Conservation (phyloP, 139 green algal species). For the Chlorella vulgaris region DNA sequence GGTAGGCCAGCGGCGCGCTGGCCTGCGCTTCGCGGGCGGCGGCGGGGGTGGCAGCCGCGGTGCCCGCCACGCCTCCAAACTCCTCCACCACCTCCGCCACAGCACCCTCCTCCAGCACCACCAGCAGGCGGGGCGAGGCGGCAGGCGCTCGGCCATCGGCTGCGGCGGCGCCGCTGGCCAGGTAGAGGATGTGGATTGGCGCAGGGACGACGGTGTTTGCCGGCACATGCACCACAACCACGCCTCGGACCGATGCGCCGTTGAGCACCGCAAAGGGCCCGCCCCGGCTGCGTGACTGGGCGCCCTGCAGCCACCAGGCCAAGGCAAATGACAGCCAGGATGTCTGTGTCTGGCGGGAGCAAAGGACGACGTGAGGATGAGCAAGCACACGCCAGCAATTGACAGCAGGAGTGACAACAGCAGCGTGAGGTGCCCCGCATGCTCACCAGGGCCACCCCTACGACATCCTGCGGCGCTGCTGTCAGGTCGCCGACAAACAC, state of each 20-base stretch:
- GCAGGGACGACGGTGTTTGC: constrained; percentile 39
- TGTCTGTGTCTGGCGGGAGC: too few relatives aligned
- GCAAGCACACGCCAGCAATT: too few relatives aligned
- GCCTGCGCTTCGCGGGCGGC: background rate
- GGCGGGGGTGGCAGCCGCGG: background rate
- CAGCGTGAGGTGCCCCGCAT: background rate
- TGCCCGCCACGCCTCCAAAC: constrained; percentile 40
- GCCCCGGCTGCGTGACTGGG: constrained; percentile 56
- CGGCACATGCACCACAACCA: constrained; percentile 66
- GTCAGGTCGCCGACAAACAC: constrained; percentile 67
- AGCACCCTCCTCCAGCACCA: constrained; percentile 57
- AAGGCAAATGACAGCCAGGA: too few relatives aligned
- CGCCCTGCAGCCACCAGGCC: constrained; percentile 46
- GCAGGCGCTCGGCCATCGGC: background rate
- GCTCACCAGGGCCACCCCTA: constrained; percentile 30
- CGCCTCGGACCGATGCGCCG: constrained; percentile 64
- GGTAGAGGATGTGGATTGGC: constrained; percentile 77
- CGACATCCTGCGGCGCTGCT: constrained; percentile 56
- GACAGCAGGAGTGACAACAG: too few relatives aligned
- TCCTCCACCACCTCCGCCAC: constrained; percentile 81
- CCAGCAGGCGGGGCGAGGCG: constrained; percentile 65
- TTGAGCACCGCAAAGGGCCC: constrained; percentile 83
- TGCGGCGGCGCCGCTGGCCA: constrained; percentile 45
- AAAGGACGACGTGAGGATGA: too few relatives aligned
- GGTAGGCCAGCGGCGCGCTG: constrained; percentile 36